Conservation (phyloP, 345 rosid species). For the Erysimum cheiranthoides region DNA sequence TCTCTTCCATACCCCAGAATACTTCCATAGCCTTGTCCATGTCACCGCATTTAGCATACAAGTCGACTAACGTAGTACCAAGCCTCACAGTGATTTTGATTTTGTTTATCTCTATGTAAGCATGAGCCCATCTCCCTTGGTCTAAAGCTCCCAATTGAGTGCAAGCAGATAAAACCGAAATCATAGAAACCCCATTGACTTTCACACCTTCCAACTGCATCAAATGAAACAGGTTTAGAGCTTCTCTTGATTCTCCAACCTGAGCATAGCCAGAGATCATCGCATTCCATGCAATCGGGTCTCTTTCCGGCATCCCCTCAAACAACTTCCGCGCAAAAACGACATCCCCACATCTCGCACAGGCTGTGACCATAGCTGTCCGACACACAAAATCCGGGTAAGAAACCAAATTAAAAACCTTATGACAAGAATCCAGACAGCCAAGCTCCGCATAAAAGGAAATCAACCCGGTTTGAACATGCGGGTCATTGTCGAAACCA, state of each 20-base stretch:
- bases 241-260: slow-evolving; percentile 55
- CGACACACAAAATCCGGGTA: slow-evolving; percentile 63
- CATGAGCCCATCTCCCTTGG: slow-evolving; percentile 74
- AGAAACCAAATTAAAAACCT: slow-evolving; percentile 49
- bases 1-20: slow-evolving; percentile 60
- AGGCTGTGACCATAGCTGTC: slow-evolving; percentile 70
- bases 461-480: slow-evolving; percentile 64
- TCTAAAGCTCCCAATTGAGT: slow-evolving; percentile 63
- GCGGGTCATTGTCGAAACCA: slow-evolving; percentile 65
- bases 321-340: slow-evolving; percentile 55
- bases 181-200: slow-evolving; percentile 61
- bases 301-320: slow-evolving; percentile 64
- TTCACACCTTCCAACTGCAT: slow-evolving; percentile 69
- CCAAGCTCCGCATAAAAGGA: slow-evolving; percentile 65
- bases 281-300: slow-evolving; percentile 63
- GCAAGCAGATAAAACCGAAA: slow-evolving; percentile 67
- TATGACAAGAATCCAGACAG: slow-evolving; percentile 48
- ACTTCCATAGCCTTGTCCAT: slow-evolving; percentile 63
- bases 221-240: slow-evolving; percentile 56
- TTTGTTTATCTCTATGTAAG: slow-evolving; percentile 57
- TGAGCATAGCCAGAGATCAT: slow-evolving; percentile 66
- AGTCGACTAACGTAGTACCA: slow-evolving; percentile 66
- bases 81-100: slow-evolving; percentile 54
- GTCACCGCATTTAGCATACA: slow-evolving; percentile 69
- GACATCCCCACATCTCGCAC: slow-evolving; percentile 64